Base-by-base conservation (phyloP, 2,329 filamentous ascomycete species). In the Lecanosticta acicola region DNA sequence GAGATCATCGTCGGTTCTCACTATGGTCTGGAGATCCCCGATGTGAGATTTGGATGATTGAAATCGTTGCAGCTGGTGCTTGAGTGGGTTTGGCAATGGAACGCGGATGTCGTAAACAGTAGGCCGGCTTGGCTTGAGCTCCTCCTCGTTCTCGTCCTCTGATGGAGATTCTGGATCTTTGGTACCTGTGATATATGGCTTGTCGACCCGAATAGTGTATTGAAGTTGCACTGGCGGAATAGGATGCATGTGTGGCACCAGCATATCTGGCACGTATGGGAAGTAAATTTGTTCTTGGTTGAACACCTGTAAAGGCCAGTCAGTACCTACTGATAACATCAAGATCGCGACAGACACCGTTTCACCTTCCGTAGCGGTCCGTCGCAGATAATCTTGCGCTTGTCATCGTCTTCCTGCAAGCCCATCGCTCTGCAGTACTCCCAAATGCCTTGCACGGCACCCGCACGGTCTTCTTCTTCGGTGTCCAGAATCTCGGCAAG, bases 171-270 rank as follows among this genome's bases (percentile, higher is more conserved):
- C 64, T 62, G 91, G 84, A 61, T 90, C 91, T 7, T 83, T 80
- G 59, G 87, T 77, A 18, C 69, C 67, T 3, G 63, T 61, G 46
- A 73, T 68, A 59, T 75, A 74, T 48, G 67, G 61, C 51, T 71
- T 69, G 66, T 98, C 93, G 33, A 96, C 85, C 48, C 91, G 87
- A 63, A 98, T 93, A 7, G 90, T 98, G 71, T 96, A 98, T 17
- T 82, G 77, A 26, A 98, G 78, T 59, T 85, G 83, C 61, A 96
- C 78, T 0, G 93, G 89, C 4, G 87, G 81, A 1, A 96, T 77
- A 2, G 87, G 81, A 21, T 77, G 80, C 45, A 96, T 79, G 67
- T 97, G 89, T 8, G 78, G 77, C 24, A 55, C 41, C 41, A 83
- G 79, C 51, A 94, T 83, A 57, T 86, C 85, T 38, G 85, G 83